phyloP scores from a whole-genome alignment of 495 filamentous ascomycete species.

The Penicillium psychrofluorescens region DNA sequence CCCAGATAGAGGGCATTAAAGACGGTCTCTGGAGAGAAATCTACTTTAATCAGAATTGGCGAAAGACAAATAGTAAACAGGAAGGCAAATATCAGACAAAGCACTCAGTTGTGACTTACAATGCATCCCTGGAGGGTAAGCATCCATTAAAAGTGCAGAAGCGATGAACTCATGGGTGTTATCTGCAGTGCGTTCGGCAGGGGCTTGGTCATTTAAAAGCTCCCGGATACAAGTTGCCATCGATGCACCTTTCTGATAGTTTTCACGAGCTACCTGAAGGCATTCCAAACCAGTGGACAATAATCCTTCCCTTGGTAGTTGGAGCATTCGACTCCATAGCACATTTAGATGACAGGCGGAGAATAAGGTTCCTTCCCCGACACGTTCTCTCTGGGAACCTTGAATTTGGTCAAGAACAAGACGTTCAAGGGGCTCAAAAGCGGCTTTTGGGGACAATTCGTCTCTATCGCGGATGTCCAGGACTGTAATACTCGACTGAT shows the following conservation, averaged over 20 bases:
- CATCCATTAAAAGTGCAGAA: slow-evolving; percentile 3
- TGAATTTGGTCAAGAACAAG: slow-evolving; percentile 1
- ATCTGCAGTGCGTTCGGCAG: not conserved
- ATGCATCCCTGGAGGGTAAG: slow-evolving; percentile 7
- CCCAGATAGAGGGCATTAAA: not conserved
- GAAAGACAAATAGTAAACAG: not conserved
- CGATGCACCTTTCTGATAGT: not conserved
- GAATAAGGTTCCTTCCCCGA: not conserved
- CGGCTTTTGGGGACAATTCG: slow-evolving; percentile 1
- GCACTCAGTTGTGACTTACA: slow-evolving; percentile 5
- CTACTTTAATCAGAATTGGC: not conserved
- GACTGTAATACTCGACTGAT: not conserved
- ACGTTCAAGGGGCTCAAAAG: slow-evolving; percentile 3
- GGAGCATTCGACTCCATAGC: slow-evolving; percentile 2
- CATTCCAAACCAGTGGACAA: slow-evolving; percentile 1
- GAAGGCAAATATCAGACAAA: not conserved
- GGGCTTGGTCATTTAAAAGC: not conserved
- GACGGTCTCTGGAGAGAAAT: not conserved
- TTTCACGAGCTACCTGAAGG: slow-evolving; percentile 3
- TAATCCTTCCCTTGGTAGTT: not conserved
- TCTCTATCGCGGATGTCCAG: slow-evolving; percentile 2
- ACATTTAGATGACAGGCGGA: slow-evolving; percentile 3
- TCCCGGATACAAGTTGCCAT: not conserved
- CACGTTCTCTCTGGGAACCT: not conserved
- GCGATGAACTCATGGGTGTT: slow-evolving; percentile 1